These are phyloP conservation scores for Geoglossum cookeanum DNA, from an alignment of 2,329 filamentous ascomycete species.

Conservation along the genomic window DNA sequence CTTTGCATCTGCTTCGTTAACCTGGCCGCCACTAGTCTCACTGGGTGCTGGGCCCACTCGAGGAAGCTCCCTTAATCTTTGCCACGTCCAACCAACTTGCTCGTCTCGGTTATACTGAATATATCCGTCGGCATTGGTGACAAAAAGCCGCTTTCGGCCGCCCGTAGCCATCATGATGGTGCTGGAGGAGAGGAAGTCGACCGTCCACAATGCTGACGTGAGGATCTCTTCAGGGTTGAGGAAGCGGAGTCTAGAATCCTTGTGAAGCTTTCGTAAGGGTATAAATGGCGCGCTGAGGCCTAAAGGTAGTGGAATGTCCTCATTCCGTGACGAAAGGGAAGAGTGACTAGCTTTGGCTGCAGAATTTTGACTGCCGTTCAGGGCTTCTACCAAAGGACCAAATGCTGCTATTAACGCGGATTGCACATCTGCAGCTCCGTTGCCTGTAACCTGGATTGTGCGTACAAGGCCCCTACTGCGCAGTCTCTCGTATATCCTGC, in stretches of 20 bases:
- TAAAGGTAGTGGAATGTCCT: slow-evolving; percentile 25
- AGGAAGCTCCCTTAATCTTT: slow-evolving; percentile 42
- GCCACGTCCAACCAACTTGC: slow-evolving; percentile 49
- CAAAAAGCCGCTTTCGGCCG: slow-evolving; percentile 44
- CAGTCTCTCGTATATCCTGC: slow-evolving; percentile 49
- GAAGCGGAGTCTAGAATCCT: slow-evolving; percentile 52
- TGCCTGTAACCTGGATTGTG: slow-evolving; percentile 38
- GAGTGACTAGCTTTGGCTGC: slow-evolving; percentile 4
- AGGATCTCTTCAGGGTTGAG: slow-evolving; percentile 53
- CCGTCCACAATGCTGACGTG: slow-evolving; percentile 51
- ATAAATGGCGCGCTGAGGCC: slow-evolving; percentile 51
- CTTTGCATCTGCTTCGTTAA: slow-evolving; percentile 40
- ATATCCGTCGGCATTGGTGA: slow-evolving; percentile 59
- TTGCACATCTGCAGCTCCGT: slow-evolving; percentile 49
- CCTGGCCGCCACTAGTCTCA: slow-evolving; percentile 20
- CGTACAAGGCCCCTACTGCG: slow-evolving; percentile 53
- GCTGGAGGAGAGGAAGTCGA: slow-evolving; percentile 47
- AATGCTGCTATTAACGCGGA: slow-evolving; percentile 44
- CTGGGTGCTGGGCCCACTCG: slow-evolving; percentile 14
- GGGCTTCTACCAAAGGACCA: slow-evolving; percentile 30
- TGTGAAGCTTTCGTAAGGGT: slow-evolving; percentile 59
- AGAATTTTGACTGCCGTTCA: slow-evolving; percentile 13
- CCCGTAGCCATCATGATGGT: slow-evolving; percentile 54
- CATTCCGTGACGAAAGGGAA: slow-evolving; percentile 4
- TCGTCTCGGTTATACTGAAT: slow-evolving; percentile 40